These are phyloP conservation scores for Pseudopithomyces chartarum DNA, from an alignment of 2,329 filamentous ascomycete genomes.

Conservation along the genomic window DNA sequence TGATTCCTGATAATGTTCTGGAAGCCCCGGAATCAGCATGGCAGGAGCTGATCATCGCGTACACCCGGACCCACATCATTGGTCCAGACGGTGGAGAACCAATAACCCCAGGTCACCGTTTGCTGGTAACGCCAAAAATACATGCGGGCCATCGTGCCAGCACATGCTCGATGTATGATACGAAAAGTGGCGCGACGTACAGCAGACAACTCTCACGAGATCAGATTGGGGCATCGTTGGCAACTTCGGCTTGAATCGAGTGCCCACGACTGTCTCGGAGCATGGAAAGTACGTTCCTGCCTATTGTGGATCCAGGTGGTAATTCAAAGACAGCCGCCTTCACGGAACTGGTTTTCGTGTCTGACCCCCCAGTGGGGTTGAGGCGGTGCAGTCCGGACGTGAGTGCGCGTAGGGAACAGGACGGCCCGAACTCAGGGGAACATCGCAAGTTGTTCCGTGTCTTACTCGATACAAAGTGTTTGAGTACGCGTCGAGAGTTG, in stretches of 20 bases:
- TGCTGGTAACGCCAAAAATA: slow-evolving; percentile 6
- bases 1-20: not conserved
- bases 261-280: not conserved
- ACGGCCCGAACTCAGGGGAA: slow-evolving; percentile 7
- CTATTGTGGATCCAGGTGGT: not conserved
- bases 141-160: not conserved
- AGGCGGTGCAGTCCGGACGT: slow-evolving; percentile 3
- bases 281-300: not conserved
- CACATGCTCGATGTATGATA: not conserved
- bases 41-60: slow-evolving; percentile 5
- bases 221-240: not conserved
- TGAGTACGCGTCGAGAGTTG: not conserved
- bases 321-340: not conserved
- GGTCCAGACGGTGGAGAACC: slow-evolving; percentile 1
- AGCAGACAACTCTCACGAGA: not conserved
- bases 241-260: not conserved
- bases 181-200: not conserved
- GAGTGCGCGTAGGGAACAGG: slow-evolving; percentile 3
- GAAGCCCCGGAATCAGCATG: slow-evolving; percentile 1
- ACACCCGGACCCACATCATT: not conserved
- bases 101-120: slow-evolving; percentile 2
- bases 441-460: not conserved
- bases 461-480: not conserved
- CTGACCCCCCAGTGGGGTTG: not conserved
- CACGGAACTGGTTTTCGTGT: not conserved